phyloP scores from a whole-genome alignment of 306 rosid genomes.

The Rosa rugosa region DNA sequence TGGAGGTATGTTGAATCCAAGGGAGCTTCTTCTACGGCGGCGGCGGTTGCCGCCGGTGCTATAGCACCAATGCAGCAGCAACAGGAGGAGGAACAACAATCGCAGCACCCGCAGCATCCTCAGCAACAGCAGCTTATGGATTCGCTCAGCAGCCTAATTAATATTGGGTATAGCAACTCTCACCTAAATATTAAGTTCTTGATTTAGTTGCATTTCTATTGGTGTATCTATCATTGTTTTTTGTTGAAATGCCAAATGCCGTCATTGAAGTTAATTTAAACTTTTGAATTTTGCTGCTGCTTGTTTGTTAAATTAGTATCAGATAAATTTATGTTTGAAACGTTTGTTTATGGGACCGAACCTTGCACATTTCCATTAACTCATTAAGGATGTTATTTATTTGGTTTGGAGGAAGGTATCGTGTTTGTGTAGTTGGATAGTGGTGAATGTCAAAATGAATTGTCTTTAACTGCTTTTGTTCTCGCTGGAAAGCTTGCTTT shows the following conservation, averaged over 20 bases:
- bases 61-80: slow-evolving; percentile 31
- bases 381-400: not conserved
- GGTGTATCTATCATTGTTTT: not conserved
- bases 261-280: not conserved
- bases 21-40: slow-evolving; percentile 86
- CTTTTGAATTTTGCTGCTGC: not conserved
- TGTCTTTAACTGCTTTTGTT: not conserved
- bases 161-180: slow-evolving; percentile 65
- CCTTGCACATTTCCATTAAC: not conserved
- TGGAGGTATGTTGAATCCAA: slow-evolving; percentile 90
- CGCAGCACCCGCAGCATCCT: slow-evolving; percentile 35
- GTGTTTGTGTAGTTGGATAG: not conserved
- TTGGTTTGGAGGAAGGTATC: not conserved
- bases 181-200: not conserved
- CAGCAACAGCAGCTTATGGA: slow-evolving; percentile 85
- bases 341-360: not conserved
- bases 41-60: slow-evolving; percentile 76
- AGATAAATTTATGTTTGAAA: not conserved
- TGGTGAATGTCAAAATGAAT: not conserved
- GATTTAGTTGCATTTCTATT: not conserved
- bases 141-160: slow-evolving; percentile 88
- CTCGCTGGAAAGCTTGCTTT: not conserved
- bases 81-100: slow-evolving; percentile 42
- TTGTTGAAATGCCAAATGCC: not conserved
- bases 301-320: not conserved